Percentiles rank a stretch among this genome's conserved stretches.
Conservation (phyloP, 306 rosid genomes). For the Cicer cuneatum region DNA sequence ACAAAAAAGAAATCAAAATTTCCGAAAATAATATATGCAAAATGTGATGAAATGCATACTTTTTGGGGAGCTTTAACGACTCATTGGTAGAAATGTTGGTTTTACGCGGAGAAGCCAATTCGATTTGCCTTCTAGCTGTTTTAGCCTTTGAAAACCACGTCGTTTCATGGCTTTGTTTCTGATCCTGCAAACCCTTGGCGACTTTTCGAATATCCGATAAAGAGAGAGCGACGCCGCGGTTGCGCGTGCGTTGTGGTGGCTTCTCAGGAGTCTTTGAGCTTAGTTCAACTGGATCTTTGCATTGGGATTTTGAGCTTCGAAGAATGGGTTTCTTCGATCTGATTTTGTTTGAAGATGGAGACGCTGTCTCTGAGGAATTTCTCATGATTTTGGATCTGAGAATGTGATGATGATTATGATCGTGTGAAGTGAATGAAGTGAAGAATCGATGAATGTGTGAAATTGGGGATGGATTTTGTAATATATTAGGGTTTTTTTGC, state of each 20-base stretch:
- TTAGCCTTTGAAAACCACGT: conserved; percentile 25
- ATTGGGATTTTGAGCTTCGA: conserved; percentile 41
- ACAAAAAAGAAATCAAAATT: not conserved
- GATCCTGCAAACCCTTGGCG: conserved; percentile 50
- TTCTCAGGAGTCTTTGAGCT: conserved; percentile 72
- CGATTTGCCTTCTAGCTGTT: conserved; percentile 55
- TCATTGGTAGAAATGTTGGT: conserved; percentile 11
- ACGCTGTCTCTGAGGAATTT: conserved; percentile 44
- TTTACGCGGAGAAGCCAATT: conserved; percentile 33
- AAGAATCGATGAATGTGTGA: not conserved
- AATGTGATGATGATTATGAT: too few relatives aligned
- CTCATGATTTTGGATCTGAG: conserved; percentile 46
- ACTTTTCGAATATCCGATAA: conserved; percentile 53
- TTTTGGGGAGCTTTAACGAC: conserved; percentile 55
- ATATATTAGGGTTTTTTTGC: conserved; percentile 30
- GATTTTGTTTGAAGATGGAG: conserved; percentile 44
- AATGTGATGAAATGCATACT: conserved; percentile 39
- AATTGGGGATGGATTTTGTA: not conserved
- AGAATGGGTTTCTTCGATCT: conserved; percentile 44
- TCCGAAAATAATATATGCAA: not conserved
- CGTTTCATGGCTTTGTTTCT: conserved; percentile 23
- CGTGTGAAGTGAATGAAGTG: not conserved
- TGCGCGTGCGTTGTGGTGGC: conserved; percentile 49
- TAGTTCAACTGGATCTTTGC: conserved; percentile 34
- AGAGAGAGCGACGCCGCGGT: conserved; percentile 57